Base-by-base conservation (phyloP, 768 basidiomycete species). In the Pisolithus albus region DNA sequence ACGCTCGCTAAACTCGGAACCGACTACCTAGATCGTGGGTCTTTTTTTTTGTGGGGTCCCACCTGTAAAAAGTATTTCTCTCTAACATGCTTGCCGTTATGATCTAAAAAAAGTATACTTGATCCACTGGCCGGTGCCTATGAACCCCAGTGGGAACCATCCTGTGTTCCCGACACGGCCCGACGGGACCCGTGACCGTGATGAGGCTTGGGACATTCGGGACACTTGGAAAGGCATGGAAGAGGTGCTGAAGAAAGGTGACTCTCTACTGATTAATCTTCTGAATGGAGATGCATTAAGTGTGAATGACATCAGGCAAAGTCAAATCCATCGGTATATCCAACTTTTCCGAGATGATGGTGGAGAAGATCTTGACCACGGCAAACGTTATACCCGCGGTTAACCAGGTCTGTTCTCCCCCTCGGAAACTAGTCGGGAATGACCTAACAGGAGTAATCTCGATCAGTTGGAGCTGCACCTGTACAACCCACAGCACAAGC, bases 191-290 rank as follows among this genome's bases (percentile, higher is more conserved):
- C 77, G 87, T 36, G 87, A 89, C 61, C 71, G 87, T 44, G 80
- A 83, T 57, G 75, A 77, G 58, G 72, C 77, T 38, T 86, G 86
- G 80, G 73, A 80, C 24, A 63, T 89, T 60, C 71, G 65, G 47
- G 78, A 90, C 47, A 92, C 92, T 13, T 92, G 91, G 89, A 81
- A 79, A 59, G 82, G 86, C 65, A 85, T 93, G 84, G 91, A 92
- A 65, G 80, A 71, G 9, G 56, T 91, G 28, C 66, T 81, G 53
- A 80, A 79, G 65, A 83, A 80, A 60, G 87, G 86, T 65, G 63
- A 70, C 50, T 70, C 50, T n/a, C 18, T 43, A 50, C 55, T 19
- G 16, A n/a, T 18, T 32, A 6, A 6, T 23, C 50, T 23, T n/a
- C 24, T 11, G 48, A 21, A 48, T 30, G 55, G 26, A 46, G 58